Base-by-base conservation (phyloP, 1,284 basidiomycete genomes). In the Megacollybia platyphylla region DNA sequence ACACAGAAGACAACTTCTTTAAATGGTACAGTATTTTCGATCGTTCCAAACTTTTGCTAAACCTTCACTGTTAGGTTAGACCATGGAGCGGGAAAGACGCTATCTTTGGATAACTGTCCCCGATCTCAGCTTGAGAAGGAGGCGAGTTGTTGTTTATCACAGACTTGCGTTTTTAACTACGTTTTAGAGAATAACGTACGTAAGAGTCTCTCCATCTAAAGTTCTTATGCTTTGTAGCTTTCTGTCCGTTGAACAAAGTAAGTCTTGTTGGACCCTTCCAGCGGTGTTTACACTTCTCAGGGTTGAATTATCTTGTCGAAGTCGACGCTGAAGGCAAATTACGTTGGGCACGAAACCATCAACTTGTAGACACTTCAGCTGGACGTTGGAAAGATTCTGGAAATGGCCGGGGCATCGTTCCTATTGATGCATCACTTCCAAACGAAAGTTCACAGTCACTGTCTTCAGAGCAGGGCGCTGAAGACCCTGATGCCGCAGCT, bases 1-100 rank as follows among this genome's bases (percentile, higher is more conserved):
- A 83, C 48, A 82, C 79, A 0, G 53, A 54, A 18, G 76, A 83
- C 42, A 86, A 84, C 56, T 85, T 87, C 55, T 87, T 85, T 60
- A 63, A 67, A 51, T 85, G 81, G 78, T 74, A 46, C 26, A 39
- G 58, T 43, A 9, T 10, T 9, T 39, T 5, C 30, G 20, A 20
- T 7, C 3, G 18, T n/a, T 15, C 34, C 28, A 17, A 4, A 1
- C 30, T 17, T 18, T 1, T 17, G 35, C 9, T 24, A 11, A 32
- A n/a, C 3, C 20, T 20, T n/a, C 18, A 38, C 29, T 7, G 36
- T 4, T 30, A 85, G 82, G 83, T 69, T 88, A 5, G 84, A 88
- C 51, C 56, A 68, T 40, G 85, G 85, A 0, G 71, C 60, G 1
- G 86, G 84, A 2, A 82, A 79, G 52, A 56, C 73, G 17, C 52